These are phyloP conservation scores for Psidium friedrichsthalianum DNA, from an alignment of 345 rosid genomes.

Conservation along the genomic window DNA sequence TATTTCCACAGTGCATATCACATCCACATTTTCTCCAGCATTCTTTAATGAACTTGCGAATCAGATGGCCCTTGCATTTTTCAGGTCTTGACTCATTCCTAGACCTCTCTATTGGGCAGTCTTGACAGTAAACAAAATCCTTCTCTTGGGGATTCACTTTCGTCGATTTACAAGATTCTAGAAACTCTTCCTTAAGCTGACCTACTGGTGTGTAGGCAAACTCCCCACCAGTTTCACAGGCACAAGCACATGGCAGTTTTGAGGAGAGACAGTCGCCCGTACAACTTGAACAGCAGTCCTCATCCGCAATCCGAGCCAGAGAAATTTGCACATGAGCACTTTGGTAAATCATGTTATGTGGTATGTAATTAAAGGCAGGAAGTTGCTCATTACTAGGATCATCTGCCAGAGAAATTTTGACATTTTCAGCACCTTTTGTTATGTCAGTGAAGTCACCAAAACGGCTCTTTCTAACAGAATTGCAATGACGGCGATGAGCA, in stretches of 20 bases:
- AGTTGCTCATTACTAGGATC: conserved; percentile 28
- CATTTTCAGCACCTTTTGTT: conserved; percentile 51
- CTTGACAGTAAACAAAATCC: conserved; percentile 45
- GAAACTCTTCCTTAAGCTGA: conserved; percentile 43
- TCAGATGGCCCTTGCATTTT: conserved; percentile 72
- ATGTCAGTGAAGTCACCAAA: conserved; percentile 19
- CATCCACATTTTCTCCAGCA: conserved; percentile 95
- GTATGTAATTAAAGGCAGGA: conserved; percentile 61
- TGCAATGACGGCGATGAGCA: background rate
- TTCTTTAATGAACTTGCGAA: conserved; percentile 79
- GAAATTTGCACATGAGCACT: conserved; percentile 52
- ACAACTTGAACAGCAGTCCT: conserved; percentile 62
- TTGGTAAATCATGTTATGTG: conserved; percentile 48
- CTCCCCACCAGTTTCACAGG: conserved; percentile 78
- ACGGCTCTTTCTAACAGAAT: conserved; percentile 12
- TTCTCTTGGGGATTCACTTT: conserved; percentile 20
- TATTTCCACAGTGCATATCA: conserved; percentile 64
- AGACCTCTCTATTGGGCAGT: conserved; percentile 62
- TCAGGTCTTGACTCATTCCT: conserved; percentile 27
- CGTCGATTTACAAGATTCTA: conserved; percentile 32
- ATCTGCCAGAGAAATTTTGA: conserved; percentile 47
- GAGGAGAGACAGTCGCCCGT: conserved; percentile 61
- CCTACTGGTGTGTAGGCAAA: conserved; percentile 67
- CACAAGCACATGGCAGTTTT: conserved; percentile 56
- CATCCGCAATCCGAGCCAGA: conserved; percentile 62